Base-by-base conservation (phyloP, 176 grass and related monocot genomes). In the Cenchrus americanus region DNA sequence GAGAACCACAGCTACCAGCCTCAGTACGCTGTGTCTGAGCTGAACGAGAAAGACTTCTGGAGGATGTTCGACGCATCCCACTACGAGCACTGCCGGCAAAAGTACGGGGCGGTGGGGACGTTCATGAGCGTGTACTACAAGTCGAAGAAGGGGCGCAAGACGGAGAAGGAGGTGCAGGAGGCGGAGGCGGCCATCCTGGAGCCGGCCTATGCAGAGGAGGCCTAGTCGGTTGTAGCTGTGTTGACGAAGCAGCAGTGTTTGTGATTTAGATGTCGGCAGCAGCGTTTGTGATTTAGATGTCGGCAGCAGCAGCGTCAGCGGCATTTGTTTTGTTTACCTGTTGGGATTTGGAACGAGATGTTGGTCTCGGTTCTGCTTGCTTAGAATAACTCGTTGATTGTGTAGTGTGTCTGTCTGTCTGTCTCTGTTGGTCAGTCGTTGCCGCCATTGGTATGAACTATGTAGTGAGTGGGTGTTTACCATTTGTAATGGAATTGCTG, bases 71-170 rank as follows among this genome's bases (percentile, higher is more conserved):
- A 99, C 34, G 91, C 89, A 0, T 86, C 88, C 24, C 97, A 99
- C 86, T 99, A 99, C 2, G 97, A 99, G 91, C 87, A 84, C 54
- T 96, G 93, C 66, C 85, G 97, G 5, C 84, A 11, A 2, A 99
- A 94, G 79, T 99, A 99, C 11, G 93, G 91, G 0, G 91, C 93
- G 0, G 83, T 96, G 5, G 97, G 97, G 12, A 99, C 97, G 6
- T 99, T 99, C 79, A 99, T 99, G 97, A 96, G 89, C 22, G 89
- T 96, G 4, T 96, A 96, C 91, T 99, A 99, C 91, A 99, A 99
- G 86, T 86, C 74, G 8, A 99, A 96, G 97, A 99, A 99, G 83
- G 97, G 97, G n/a, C 81, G 86, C 77, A 99, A 99, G 97, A 94
- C 93, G 0, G 97, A 99, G 97, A 99, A 99, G 89, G 93, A 99